phyloP scores from a whole-genome alignment of 2,329 filamentous ascomycete genomes.

The Didymella exigua region DNA sequence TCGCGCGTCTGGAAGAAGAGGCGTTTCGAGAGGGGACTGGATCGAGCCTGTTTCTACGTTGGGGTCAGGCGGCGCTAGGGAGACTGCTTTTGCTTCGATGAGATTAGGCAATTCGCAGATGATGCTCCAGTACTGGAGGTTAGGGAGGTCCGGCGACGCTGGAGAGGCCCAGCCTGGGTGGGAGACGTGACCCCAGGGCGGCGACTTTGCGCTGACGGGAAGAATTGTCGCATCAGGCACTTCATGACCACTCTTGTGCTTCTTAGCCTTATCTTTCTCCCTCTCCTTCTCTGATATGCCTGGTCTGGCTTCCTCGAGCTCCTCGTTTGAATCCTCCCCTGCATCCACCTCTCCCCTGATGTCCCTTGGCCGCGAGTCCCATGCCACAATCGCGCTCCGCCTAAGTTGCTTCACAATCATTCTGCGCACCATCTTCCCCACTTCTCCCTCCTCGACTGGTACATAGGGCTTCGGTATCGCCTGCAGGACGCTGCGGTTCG shows the following conservation, averaged over 20 bases:
- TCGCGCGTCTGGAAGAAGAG: slow-evolving; percentile 63
- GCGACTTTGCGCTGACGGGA: slow-evolving; percentile 50
- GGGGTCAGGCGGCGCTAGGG: slow-evolving; percentile 70
- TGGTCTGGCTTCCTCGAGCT: slow-evolving; percentile 21
- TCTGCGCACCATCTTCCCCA: slow-evolving; percentile 73
- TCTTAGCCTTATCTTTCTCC: slow-evolving; percentile 32
- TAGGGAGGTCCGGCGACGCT: slow-evolving; percentile 71
- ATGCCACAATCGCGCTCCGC: slow-evolving; percentile 80
- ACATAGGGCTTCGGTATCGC: slow-evolving; percentile 87
- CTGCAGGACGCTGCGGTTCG: slow-evolving; percentile 77
- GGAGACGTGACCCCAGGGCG: slow-evolving; percentile 81
- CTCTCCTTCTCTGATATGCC: slow-evolving; percentile 39
- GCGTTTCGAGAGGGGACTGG: slow-evolving; percentile 35
- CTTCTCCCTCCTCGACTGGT: slow-evolving; percentile 83
- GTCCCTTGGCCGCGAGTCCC: slow-evolving; percentile 74
- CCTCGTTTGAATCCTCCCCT: slow-evolving; percentile 25
- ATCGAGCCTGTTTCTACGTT: slow-evolving; percentile 37
- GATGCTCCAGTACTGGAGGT: slow-evolving; percentile 83
- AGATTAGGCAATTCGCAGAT: slow-evolving; percentile 84
- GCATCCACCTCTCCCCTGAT: slow-evolving; percentile 50
- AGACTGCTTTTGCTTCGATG: slow-evolving; percentile 92
- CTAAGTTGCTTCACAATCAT: slow-evolving; percentile 76
- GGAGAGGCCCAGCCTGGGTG: slow-evolving; percentile 91
- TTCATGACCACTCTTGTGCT: slow-evolving; percentile 35
- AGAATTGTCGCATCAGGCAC: slow-evolving; percentile 42